Conservation (phyloP, 2,329 filamentous ascomycete species). For the Pezicula carpinea region DNA sequence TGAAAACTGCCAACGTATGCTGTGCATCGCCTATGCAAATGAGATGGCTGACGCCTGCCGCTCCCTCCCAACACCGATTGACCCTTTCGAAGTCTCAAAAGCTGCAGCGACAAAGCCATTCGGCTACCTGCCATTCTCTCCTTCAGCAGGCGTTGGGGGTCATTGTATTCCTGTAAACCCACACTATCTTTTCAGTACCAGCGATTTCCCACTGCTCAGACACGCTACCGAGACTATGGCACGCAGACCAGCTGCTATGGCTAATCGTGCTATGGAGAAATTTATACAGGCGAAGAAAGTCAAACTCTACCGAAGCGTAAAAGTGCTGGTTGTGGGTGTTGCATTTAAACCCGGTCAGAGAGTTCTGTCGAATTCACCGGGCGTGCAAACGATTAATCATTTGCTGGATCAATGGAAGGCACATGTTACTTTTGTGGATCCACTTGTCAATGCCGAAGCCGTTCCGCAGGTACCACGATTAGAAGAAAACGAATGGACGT, state of each 20-base stretch:
- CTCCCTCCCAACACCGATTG: slow-evolving; percentile 33
- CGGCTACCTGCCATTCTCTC: slow-evolving; percentile 44
- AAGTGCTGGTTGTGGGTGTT: slow-evolving; percentile 8
- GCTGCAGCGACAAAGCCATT: slow-evolving; percentile 49
- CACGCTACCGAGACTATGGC: slow-evolving; percentile 6
- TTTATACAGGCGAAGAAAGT: neutral
- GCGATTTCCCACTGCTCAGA: slow-evolving; percentile 39
- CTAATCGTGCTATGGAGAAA: neutral
- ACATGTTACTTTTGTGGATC: slow-evolving; percentile 1
- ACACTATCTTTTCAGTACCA: slow-evolving; percentile 46
- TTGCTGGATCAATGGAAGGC: neutral
- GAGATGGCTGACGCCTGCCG: slow-evolving; percentile 51
- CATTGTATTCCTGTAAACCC: slow-evolving; percentile 55
- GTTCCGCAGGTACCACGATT: neutral
- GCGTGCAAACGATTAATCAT: neutral
- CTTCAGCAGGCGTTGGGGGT: slow-evolving; percentile 47
- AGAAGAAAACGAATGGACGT: neutral
- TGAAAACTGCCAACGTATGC: slow-evolving; percentile 53
- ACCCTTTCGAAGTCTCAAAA: slow-evolving; percentile 44
- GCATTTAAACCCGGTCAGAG: slow-evolving; percentile 11
- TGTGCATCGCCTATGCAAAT: slow-evolving; percentile 50
- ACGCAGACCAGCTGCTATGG: slow-evolving; percentile 1
- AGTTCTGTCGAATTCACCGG: slow-evolving; percentile 5
- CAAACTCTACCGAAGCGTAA: neutral
- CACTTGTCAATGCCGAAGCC: neutral